These are phyloP conservation scores for Leccinum griseonigrum DNA, from an alignment of 1,284 basidiomycete species.

Conservation along the genomic window DNA sequence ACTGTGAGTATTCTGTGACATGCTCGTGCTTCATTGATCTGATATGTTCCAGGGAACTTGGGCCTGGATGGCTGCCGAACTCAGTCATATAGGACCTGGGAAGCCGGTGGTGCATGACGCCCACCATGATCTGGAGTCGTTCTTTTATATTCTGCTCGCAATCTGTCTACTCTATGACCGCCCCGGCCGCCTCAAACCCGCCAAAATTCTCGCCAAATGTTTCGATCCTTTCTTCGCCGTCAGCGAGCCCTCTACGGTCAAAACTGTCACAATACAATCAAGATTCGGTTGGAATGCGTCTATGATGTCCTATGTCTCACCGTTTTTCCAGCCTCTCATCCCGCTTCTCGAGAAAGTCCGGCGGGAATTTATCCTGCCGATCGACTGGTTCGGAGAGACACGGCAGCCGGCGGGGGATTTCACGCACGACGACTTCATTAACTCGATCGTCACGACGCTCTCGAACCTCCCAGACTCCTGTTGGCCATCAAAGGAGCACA, in stretches of 20 bases:
- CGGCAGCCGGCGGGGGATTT: not conserved
- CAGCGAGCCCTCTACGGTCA: not conserved
- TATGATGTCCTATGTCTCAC: not conserved
- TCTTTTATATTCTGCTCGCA: constrained; percentile 8
- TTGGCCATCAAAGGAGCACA: not conserved
- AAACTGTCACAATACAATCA: not conserved
- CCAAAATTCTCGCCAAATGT: not conserved
- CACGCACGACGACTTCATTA: not conserved
- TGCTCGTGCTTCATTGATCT: not conserved
- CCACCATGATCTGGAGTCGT: constrained; percentile 11
- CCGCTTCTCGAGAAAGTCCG: not conserved
- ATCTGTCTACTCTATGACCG: constrained; percentile 10
- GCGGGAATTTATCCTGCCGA: not conserved
- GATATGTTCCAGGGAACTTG: constrained; percentile 3
- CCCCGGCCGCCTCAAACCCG: not conserved
- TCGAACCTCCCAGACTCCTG: not conserved
- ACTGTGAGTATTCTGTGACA: not conserved
- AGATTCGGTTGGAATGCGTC: not conserved
- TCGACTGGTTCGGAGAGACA: not conserved
- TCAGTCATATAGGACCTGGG: constrained; percentile 1
- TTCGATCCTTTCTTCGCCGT: constrained; percentile 4
- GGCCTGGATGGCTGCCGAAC: constrained; percentile 14
- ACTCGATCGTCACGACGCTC: not conserved
- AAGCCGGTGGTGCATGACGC: not conserved
- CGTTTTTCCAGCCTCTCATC: not conserved